A percentile compares a stretch with the other conserved stretches of the same genome.
phyloP scores from a whole-genome alignment of 345 rosid species.

The Pugionium dolabratum region DNA sequence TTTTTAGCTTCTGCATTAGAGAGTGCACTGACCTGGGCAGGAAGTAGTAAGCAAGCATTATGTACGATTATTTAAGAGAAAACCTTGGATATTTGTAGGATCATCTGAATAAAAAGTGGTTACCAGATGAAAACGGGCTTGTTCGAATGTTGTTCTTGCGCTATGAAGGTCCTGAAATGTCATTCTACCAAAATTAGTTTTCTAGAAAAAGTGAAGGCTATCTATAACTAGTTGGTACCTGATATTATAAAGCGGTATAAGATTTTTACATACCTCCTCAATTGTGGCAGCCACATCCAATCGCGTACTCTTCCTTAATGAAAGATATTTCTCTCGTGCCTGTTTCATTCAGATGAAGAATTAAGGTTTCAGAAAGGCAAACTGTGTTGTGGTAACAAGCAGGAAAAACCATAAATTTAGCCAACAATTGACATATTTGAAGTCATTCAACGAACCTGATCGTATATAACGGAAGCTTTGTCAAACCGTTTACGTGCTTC shows the following conservation, averaged over 20 bases:
- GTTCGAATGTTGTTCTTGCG: conserved; percentile 72
- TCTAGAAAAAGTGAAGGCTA: conserved; percentile 32
- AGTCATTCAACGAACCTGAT: conserved; percentile 52
- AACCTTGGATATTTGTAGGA: neutral
- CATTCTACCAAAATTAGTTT: conserved; percentile 54
- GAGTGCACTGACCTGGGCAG: conserved; percentile 60
- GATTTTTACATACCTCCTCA: conserved; percentile 61
- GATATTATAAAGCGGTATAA: conserved; percentile 14
- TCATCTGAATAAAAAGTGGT: conserved; percentile 13
- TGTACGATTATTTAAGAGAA: neutral
- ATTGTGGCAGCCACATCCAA: conserved; percentile 61
- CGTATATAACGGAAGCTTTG: conserved; percentile 65
- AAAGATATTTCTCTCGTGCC: conserved; percentile 81
- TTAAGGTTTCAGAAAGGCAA: conserved; percentile 3
- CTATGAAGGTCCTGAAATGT: conserved; percentile 64
- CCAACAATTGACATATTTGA: conserved; percentile 1
- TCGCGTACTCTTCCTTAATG: conserved; percentile 76
- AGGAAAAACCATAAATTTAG: neutral
- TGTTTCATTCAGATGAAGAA: conserved; percentile 38
- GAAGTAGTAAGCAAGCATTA: conserved; percentile 25
- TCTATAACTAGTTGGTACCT: conserved; percentile 22
- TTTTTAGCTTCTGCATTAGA: conserved; percentile 68
- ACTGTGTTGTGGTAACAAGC: conserved; percentile 20
- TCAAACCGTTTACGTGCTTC: conserved; percentile 82
- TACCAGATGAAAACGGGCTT: conserved; percentile 73